A percentile compares a stretch with the other conserved stretches of the same genome.
Evolutionary conservation across 2,329 filamentous ascomycete species (phyloP).

Genomic region (Penicillium sp.): DNA sequence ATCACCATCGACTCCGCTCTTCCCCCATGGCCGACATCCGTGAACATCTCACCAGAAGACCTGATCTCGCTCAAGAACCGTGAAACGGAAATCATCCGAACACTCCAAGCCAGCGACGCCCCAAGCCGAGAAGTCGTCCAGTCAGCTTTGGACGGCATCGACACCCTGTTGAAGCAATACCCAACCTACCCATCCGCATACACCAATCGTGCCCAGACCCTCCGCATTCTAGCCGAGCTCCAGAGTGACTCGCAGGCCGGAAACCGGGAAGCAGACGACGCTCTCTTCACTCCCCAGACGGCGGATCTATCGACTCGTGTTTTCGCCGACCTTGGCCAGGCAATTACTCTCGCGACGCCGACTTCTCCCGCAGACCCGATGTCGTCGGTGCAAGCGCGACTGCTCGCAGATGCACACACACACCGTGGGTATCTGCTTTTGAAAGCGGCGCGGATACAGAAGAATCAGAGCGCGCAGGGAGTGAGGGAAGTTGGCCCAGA

Average conservation of each 20-base stretch:
- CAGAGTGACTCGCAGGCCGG: conserved; percentile 1
- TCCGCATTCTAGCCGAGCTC: conserved; percentile 37
- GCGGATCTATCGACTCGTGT: conserved; percentile 24
- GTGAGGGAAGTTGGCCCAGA: conserved; percentile 22
- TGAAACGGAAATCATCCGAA: conserved; percentile 43
- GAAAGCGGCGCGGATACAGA: conserved; percentile 34
- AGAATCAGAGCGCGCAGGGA: conserved; percentile 4
- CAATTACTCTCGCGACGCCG: conserved; percentile 49
- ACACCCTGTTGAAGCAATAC: conserved; percentile 42
- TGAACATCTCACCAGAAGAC: conserved; percentile 36
- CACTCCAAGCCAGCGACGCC: conserved; percentile 29
- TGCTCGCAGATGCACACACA: conserved; percentile 55
- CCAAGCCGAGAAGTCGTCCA: conserved; percentile 26
- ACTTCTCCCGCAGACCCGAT: conserved; percentile 40
- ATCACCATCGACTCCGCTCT: conserved; percentile 40
- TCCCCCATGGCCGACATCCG: conserved; percentile 39
- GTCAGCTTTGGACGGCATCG: conserved; percentile 39
- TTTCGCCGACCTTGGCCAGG: conserved; percentile 40
- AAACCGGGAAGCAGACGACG: conserved; percentile 13
- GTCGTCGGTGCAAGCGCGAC: conserved; percentile 48
- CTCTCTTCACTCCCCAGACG: conserved; percentile 27
- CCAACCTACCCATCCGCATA: conserved; percentile 55
- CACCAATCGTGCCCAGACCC: conserved; percentile 55
- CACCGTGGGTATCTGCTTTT: conserved; percentile 51
- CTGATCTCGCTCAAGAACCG: conserved; percentile 40